Evolutionary conservation across 2,329 filamentous ascomycete species (phyloP).

Genomic region (Eutypa lata): DNA sequence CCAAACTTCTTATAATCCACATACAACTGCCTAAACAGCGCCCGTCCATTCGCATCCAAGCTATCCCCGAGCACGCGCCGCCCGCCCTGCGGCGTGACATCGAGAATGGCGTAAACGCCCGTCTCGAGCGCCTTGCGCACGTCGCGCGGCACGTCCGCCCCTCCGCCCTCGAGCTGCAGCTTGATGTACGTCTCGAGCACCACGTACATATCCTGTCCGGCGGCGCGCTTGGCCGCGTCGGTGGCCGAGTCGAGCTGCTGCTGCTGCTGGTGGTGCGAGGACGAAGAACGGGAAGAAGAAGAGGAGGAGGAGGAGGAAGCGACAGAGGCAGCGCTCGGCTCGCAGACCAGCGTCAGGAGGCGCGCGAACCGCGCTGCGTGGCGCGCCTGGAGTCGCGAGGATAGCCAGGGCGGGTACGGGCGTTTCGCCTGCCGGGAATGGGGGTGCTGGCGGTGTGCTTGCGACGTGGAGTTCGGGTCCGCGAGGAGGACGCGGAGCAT

Average conservation of each 20-base stretch:
- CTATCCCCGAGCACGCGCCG: constrained; percentile 57
- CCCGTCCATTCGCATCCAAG: constrained; percentile 57
- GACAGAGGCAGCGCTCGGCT: constrained; percentile 56
- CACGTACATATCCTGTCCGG: constrained; percentile 60
- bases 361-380: constrained; percentile 53
- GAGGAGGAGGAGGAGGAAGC: constrained; percentile 35
- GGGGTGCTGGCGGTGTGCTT: constrained; percentile 12
- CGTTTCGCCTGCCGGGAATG: neutral
- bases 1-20: constrained; percentile 60
- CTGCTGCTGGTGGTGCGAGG: constrained; percentile 16
- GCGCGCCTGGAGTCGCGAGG: constrained; percentile 30
- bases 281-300: too few relatives aligned
- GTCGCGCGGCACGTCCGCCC: constrained; percentile 38
- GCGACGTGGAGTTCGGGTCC: constrained; percentile 25
- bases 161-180: constrained; percentile 52
- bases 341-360: constrained; percentile 57
- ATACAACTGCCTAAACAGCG: constrained; percentile 56
- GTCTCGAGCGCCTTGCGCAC: constrained; percentile 55
- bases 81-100: constrained; percentile 53
- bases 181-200: constrained; percentile 58
- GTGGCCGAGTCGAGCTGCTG: constrained; percentile 54
- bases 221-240: constrained; percentile 58
- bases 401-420: constrained; percentile 32
- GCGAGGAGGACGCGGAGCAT: constrained; percentile 53
- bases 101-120: constrained; percentile 56